Conservation (phyloP, 2,329 filamentous ascomycete genomes). For the Chrysosporium keratinophilum region DNA sequence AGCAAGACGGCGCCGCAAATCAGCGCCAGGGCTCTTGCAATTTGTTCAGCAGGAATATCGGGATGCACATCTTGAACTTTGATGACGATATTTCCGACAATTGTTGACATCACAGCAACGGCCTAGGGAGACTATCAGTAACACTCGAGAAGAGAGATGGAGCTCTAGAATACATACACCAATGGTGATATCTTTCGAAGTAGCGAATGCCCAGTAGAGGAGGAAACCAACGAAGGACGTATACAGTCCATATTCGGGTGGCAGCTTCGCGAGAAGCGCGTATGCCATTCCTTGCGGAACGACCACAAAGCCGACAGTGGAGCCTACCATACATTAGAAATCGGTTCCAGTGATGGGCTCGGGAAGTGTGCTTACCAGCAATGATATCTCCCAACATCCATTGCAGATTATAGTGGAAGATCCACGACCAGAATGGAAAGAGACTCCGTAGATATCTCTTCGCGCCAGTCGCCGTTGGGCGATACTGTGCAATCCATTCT, state of each 20-base stretch:
- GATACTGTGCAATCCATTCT: conserved; percentile 14
- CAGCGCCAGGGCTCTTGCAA: conserved; percentile 53
- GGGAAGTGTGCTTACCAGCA: conserved; percentile 23
- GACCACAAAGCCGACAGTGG: conserved; percentile 45
- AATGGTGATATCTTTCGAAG: conserved; percentile 45
- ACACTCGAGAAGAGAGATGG: not conserved
- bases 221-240: conserved; percentile 50
- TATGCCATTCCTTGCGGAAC: conserved; percentile 55
- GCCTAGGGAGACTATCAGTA: conserved; percentile 29
- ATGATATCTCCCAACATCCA: conserved; percentile 43
- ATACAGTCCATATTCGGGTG: conserved; percentile 51
- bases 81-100: conserved; percentile 54
- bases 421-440: conserved; percentile 44
- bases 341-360: not conserved
- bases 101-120: conserved; percentile 53
- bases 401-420: conserved; percentile 41
- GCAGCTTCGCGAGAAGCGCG: conserved; percentile 52
- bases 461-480: conserved; percentile 9
- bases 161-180: not conserved
- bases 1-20: conserved; percentile 54
- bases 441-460: conserved; percentile 21
- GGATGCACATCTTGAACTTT: conserved; percentile 38
- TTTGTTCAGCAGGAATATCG: conserved; percentile 45
- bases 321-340: conserved; percentile 5
- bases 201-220: conserved; percentile 51